Conservation (phyloP, 805 yeast species). For the Aciculoconidium aculeatum region DNA sequence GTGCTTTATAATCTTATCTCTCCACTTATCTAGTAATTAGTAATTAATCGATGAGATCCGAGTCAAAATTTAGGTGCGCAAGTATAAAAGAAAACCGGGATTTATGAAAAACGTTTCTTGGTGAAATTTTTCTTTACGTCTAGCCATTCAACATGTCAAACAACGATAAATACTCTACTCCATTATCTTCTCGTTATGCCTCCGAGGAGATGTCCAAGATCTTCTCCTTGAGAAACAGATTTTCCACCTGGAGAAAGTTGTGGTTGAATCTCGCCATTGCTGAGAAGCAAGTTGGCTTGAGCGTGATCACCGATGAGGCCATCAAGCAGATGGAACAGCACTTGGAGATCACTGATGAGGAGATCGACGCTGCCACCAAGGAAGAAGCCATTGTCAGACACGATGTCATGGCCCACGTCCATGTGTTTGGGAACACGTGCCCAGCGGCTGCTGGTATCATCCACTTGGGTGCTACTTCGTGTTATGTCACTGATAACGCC, state of each 20-base stretch:
- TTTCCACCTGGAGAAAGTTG: constrained; percentile 96
- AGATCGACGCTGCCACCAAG: constrained; percentile 78
- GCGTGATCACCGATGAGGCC: constrained; percentile 85
- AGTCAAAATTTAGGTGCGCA: too few relatives aligned
- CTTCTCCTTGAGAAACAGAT: constrained; percentile 89
- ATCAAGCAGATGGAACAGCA: constrained; percentile 77
- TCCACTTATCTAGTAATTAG: too few relatives aligned
- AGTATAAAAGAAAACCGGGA: too few relatives aligned
- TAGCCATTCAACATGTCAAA: constrained; percentile 27
- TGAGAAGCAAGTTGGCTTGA: constrained; percentile 84
- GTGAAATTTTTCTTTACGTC: too few relatives aligned
- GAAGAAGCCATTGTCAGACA: constrained; percentile 98
- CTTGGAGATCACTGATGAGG: constrained; percentile 84
- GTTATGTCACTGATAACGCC: constrained; percentile 97
- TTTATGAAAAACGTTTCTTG: too few relatives aligned
- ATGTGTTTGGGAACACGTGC: constrained; percentile 84
- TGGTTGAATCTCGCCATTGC: constrained; percentile 96
- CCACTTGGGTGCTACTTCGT: constrained; percentile 96
- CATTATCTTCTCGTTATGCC: constrained; percentile 94
- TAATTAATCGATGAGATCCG: too few relatives aligned
- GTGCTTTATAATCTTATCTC: too few relatives aligned
- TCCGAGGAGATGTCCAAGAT: constrained; percentile 93
- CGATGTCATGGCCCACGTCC: constrained; percentile 99
- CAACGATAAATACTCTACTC: constrained; percentile 81
- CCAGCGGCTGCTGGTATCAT: constrained; percentile 98